Evolutionary conservation across 2,329 filamentous ascomycete genomes (phyloP).

Genomic region (Tolypocladium ophioglossoides): DNA sequence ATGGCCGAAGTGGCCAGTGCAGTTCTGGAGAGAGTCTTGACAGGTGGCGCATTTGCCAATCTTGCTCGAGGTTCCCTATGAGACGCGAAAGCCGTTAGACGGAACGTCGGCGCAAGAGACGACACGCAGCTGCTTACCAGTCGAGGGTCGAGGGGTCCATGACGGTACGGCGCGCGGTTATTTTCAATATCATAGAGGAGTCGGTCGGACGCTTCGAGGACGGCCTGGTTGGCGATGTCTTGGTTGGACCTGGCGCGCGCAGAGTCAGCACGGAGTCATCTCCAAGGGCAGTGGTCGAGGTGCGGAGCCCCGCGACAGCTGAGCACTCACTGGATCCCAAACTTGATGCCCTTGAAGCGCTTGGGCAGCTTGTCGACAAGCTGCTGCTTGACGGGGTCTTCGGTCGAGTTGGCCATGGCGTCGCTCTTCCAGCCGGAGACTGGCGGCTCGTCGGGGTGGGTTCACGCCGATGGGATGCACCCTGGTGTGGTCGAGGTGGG

Average conservation of each 20-base stretch:
- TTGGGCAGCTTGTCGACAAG: slow-evolving; percentile 78
- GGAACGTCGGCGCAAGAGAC: not conserved
- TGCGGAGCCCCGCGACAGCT: not conserved
- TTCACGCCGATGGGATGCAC: not conserved
- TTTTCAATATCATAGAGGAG: slow-evolving; percentile 85
- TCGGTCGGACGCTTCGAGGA: slow-evolving; percentile 88
- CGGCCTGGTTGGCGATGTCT: slow-evolving; percentile 90
- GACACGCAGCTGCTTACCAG: slow-evolving; percentile 38
- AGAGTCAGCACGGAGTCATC: not conserved
- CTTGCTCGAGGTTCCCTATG: slow-evolving; percentile 74
- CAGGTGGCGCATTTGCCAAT: slow-evolving; percentile 72
- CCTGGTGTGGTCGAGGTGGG: not conserved
- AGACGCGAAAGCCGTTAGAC: not conserved
- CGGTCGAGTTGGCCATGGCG: slow-evolving; percentile 5
- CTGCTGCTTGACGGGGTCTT: slow-evolving; percentile 54
- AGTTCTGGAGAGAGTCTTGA: slow-evolving; percentile 67
- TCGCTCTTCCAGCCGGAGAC: not conserved
- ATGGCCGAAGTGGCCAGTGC: slow-evolving; percentile 92
- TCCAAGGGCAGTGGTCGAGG: too few species aligned
- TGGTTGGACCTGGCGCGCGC: slow-evolving; percentile 59
- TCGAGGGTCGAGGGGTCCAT: slow-evolving; percentile 81
- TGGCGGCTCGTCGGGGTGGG: not conserved
- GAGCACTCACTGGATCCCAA: slow-evolving; percentile 66
- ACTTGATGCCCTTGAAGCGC: slow-evolving; percentile 83
- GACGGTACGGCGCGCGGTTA: slow-evolving; percentile 61